phyloP scores from a whole-genome alignment of 169 alveolate species.

The Plasmodium fragile region DNA sequence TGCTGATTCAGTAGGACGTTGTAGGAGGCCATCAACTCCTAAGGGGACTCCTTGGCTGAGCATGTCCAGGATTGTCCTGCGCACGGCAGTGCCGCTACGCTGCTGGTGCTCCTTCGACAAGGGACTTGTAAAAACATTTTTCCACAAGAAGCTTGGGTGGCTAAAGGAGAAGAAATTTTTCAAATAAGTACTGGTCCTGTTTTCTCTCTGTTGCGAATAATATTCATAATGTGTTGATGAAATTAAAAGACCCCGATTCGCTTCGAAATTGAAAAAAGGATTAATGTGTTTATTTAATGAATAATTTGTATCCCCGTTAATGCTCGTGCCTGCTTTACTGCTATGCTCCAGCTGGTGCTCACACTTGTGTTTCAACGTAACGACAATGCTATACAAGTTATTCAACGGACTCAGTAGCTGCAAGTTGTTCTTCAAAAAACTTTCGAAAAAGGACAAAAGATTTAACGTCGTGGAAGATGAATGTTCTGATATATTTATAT shows the following conservation, averaged over 20 bases:
- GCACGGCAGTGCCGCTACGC: not conserved
- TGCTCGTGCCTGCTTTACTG: not conserved
- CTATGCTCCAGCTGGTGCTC: slow-evolving; percentile 25
- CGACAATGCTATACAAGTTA: slow-evolving; percentile 50
- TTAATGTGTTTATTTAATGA: slow-evolving; percentile 24
- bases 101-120: not conserved
- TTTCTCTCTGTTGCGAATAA: not conserved
- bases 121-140: not conserved
- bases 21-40: not conserved
- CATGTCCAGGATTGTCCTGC: not conserved
- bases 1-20: not conserved
- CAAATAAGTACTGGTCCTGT: not conserved
- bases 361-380: slow-evolving; percentile 46
- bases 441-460: slow-evolving; percentile 13
- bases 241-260: not conserved
- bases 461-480: slow-evolving; percentile 32
- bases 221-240: not conserved
- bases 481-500: slow-evolving; percentile 61
- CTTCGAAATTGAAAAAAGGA: slow-evolving; percentile 8
- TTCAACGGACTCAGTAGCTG: slow-evolving; percentile 20
- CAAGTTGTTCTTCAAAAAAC: slow-evolving; percentile 31
- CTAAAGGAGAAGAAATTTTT: slow-evolving; percentile 40
- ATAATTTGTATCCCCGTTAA: slow-evolving; percentile 18
- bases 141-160: slow-evolving; percentile 6
- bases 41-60: not conserved